phyloP scores from a whole-genome alignment of 2,329 filamentous ascomycete species.

The Elsinoe necatrix region DNA sequence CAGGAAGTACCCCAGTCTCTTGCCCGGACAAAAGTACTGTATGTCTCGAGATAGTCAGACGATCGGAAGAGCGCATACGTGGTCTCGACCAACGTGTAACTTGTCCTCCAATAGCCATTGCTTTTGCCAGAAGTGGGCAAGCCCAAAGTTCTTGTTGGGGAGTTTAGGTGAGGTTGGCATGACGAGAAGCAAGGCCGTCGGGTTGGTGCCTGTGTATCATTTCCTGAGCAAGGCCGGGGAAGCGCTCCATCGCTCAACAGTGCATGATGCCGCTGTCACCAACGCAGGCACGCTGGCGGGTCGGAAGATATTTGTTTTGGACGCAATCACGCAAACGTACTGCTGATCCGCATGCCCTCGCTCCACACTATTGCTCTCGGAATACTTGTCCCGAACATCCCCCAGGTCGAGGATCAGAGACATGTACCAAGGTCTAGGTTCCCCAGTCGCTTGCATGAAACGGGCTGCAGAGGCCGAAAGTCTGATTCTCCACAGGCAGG shows the following conservation, averaged over 20 bases:
- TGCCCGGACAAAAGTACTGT: neutral
- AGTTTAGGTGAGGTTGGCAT: neutral
- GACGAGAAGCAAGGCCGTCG: neutral
- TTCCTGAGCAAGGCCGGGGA: neutral
- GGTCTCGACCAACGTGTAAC: neutral
- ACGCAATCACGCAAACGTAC: neutral
- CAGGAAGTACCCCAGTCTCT: neutral
- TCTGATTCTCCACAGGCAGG: neutral
- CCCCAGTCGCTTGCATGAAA: conserved; percentile 4
- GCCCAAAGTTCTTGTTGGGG: neutral
- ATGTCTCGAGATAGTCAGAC: neutral
- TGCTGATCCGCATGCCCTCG: neutral
- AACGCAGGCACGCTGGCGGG: neutral
- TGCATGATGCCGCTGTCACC: neutral
- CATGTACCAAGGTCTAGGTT: conserved; percentile 5
- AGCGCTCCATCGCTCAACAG: neutral
- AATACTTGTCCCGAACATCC: neutral
- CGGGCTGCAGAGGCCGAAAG: neutral
- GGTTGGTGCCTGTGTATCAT: neutral
- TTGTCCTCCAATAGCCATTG: neutral
- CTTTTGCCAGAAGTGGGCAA: neutral
- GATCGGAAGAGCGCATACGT: neutral
- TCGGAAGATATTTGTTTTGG: conserved; percentile 4
- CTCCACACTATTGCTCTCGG: neutral
- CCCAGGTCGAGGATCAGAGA: neutral